These are phyloP conservation scores for Diplotaxis tenuifolia DNA, from an alignment of 345 rosid species.

Conservation along the genomic window DNA sequence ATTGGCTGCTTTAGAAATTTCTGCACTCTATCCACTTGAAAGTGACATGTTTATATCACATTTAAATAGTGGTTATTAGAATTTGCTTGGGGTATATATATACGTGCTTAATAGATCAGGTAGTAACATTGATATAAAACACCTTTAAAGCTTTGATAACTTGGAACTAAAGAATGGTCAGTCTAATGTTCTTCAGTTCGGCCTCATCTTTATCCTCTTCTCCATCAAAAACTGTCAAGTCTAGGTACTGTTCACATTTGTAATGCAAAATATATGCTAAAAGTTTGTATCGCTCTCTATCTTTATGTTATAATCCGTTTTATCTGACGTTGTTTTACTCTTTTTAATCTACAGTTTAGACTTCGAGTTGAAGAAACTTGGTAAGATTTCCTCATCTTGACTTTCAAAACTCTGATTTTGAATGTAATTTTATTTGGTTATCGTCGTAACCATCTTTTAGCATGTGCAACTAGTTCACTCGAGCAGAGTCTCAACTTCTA, in stretches of 20 bases:
- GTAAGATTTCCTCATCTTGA: slow-evolving; percentile 12
- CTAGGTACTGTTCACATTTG: slow-evolving; percentile 27
- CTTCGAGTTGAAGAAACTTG: slow-evolving; percentile 24
- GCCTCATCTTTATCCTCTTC: slow-evolving; percentile 14
- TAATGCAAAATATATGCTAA: not conserved
- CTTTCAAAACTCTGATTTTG: not conserved
- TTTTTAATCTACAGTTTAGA: slow-evolving; percentile 21
- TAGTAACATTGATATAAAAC: not conserved
- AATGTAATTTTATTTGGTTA: not conserved
- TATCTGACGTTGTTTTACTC: not conserved
- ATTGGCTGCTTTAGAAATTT: slow-evolving; percentile 33
- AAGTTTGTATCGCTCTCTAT: not conserved
- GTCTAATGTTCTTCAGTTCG: slow-evolving; percentile 11
- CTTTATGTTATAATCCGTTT: not conserved
- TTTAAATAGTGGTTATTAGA: slow-evolving; percentile 9
- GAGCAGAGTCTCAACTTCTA: not conserved
- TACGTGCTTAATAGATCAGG: not conserved
- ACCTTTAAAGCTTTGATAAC: not conserved
- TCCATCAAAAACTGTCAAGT: slow-evolving; percentile 14
- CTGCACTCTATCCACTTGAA: slow-evolving; percentile 27
- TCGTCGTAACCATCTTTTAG: not conserved
- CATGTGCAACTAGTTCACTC: not conserved
- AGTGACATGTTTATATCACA: slow-evolving; percentile 18
- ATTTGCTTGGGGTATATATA: slow-evolving; percentile 21
- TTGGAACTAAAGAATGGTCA: slow-evolving; percentile 20